Base-by-base conservation (phyloP, 257 asterid genomes). In the Capsicum baccatum region DNA sequence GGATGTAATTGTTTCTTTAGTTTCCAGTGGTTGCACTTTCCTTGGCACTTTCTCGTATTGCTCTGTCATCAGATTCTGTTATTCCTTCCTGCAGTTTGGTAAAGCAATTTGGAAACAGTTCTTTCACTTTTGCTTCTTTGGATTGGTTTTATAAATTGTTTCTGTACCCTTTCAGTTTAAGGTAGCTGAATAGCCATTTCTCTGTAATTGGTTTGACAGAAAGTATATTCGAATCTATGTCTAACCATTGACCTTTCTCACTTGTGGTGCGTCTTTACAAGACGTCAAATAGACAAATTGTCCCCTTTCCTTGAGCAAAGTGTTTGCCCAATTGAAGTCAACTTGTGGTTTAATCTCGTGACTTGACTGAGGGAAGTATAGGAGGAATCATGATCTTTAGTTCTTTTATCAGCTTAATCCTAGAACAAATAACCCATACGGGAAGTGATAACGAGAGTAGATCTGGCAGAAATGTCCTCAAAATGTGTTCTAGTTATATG, bases 371-470 rank as follows among this genome's bases (percentile, higher is more conserved):
- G 81, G 64, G 64, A 3, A 54, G 4, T 78, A 33, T 6, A 14
- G 50, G 8, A 14, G 33, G 16, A 54, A 78, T 54, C 52, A 33
- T 33, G 33, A 26, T 33, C 15, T 76, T 26, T 54, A 1, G 6
- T 14, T 15, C 82, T 54, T 78, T 26, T 57, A 33, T 26, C 54
- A 26, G 82, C 16, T 54, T 78, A 78, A 78, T 78, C 15, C 50
- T 14, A 78, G 64, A 78, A 33, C 5, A 8, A 54, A 14, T 78
- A 15, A 8, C 33, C 66, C 26, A 8, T 78, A 0, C 0, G 9
- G 2, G 0, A 15, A 13, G 64, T 78, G 52, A 78, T 78, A 54
- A 33, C 4, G 82, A 54, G 82, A 78, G 82, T 33, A 50, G 50
- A 54, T 26, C 5, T 15, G 48, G 82, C 15, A 14, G 50, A 54